Conservation (phyloP, 2,329 filamentous ascomycete genomes). For the Alternaria viburni region DNA sequence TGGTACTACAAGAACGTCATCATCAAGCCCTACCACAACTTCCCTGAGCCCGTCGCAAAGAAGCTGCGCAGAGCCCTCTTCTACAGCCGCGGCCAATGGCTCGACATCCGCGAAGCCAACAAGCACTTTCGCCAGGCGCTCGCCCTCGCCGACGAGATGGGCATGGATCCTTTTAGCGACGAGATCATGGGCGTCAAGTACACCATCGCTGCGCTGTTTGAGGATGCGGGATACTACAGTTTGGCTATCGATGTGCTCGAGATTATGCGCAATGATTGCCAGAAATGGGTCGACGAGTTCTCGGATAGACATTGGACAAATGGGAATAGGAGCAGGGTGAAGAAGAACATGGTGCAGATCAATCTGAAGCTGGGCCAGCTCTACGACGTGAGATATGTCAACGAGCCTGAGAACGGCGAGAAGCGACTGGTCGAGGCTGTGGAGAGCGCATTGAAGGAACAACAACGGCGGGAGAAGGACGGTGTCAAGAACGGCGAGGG, state of each 20-base stretch:
- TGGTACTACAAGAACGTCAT: conserved; percentile 57
- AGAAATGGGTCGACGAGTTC: conserved; percentile 56
- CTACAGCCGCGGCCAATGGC: conserved; percentile 70
- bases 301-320: conserved; percentile 50
- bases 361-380: conserved; percentile 85
- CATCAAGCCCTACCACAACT: conserved; percentile 59
- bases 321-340: conserved; percentile 66
- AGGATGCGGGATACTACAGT: conserved; percentile 73
- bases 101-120: conserved; percentile 77
- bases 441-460: conserved; percentile 77
- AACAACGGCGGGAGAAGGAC: conserved; percentile 68
- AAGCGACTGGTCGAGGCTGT: conserved; percentile 80
- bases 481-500: conserved; percentile 74
- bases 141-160: conserved; percentile 71
- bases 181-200: conserved; percentile 91
- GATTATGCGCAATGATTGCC: conserved; percentile 72
- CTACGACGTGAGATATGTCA: conserved; percentile 77
- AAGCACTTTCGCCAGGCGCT: conserved; percentile 85
- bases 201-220: conserved; percentile 78
- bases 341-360: conserved; percentile 76
- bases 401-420: conserved; percentile 76
- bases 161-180: conserved; percentile 87
- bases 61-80: conserved; percentile 84
- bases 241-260: conserved; percentile 80
- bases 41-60: conserved; percentile 74